These are phyloP conservation scores for Eutreptiella sp. DNA, from an alignment of 208 protist species.

Conservation along the genomic window DNA sequence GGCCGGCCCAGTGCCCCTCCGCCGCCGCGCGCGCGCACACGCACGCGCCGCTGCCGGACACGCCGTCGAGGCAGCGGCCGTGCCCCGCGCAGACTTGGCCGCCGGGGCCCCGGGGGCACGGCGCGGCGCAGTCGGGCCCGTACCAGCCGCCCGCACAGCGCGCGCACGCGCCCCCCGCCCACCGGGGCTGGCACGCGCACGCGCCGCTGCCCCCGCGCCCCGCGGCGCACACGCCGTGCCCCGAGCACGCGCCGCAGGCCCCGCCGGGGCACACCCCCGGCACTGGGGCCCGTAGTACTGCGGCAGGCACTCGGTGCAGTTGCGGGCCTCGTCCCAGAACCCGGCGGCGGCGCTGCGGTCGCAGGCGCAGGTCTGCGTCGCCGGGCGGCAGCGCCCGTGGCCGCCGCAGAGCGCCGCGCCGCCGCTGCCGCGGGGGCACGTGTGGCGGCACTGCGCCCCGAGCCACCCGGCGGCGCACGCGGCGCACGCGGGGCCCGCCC, in stretches of 20 bases:
- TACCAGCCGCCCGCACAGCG: conserved; percentile 7
- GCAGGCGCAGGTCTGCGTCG: conserved; percentile 13
- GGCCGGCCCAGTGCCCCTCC: conserved; percentile 12
- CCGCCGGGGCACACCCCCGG: conserved; percentile 16
- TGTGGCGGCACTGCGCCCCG: conserved; percentile 14
- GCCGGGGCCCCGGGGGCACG: conserved; percentile 10
- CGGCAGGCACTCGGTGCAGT: conserved; percentile 19
- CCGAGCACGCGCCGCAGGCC: conserved; percentile 20
- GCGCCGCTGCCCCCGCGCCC: conserved; percentile 7
- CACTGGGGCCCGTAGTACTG: neutral
- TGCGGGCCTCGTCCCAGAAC: conserved; percentile 11
- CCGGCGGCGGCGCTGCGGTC: neutral
- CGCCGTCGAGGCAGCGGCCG: conserved; percentile 10
- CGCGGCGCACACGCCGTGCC: conserved; percentile 13
- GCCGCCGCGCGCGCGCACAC: neutral
- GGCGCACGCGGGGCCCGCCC: neutral
- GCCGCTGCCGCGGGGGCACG: conserved; percentile 13
- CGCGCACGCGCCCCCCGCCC: conserved; percentile 2
- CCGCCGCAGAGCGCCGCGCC: too few species aligned
- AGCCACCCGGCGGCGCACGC: conserved; percentile 3
- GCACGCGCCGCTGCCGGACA: conserved; percentile 7
- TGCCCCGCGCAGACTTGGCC: conserved; percentile 2
- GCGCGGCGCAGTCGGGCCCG: conserved; percentile 7
- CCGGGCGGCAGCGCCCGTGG: neutral
- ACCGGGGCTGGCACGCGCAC: conserved; percentile 29